Evolutionary conservation across 805 yeast species (phyloP).

Genomic region (Suhomyces pyralidae): DNA sequence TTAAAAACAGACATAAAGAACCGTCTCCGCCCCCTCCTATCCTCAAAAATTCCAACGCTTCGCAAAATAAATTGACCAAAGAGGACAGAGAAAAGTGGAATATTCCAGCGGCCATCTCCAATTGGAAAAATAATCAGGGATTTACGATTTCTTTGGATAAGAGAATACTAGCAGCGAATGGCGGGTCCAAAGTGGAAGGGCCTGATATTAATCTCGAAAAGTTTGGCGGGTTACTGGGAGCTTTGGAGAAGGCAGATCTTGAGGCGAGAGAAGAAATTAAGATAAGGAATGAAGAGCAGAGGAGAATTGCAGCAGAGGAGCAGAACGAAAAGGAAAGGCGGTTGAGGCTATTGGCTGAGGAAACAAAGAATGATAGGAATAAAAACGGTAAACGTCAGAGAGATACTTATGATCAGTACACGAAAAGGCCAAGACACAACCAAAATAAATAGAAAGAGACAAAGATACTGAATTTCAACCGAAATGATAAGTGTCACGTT

Average conservation of each 20-base stretch:
- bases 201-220: constrained; percentile 50
- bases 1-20: constrained; percentile 63
- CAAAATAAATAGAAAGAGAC: no score
- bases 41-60: constrained; percentile 51
- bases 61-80: constrained; percentile 45
- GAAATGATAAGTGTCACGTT: no score
- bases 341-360: constrained; percentile 27
- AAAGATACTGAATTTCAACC: no score
- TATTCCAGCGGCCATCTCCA: constrained; percentile 88
- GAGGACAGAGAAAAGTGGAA: constrained; percentile 80
- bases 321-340: constrained; percentile 28
- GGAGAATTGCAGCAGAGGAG: constrained; percentile 21
- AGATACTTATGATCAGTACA: constrained; percentile 2
- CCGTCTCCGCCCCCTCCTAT: constrained; percentile 68
- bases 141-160: constrained; percentile 79
- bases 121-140: constrained; percentile 94
- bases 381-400: constrained; percentile 7
- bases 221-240: constrained; percentile 62
- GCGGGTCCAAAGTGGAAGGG: constrained; percentile 28
- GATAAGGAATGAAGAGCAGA: constrained; percentile 24
- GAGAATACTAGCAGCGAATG: constrained; percentile 51
- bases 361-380: constrained; percentile 20
- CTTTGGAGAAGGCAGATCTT: constrained; percentile 49
- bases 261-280: constrained; percentile 27
- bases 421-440: constrained; percentile 10